Percentiles rank a stretch among this genome's conserved stretches.
Evolutionary conservation across 2,329 filamentous ascomycete species (phyloP).

Genomic region (Trichoderma oligosporum): DNA sequence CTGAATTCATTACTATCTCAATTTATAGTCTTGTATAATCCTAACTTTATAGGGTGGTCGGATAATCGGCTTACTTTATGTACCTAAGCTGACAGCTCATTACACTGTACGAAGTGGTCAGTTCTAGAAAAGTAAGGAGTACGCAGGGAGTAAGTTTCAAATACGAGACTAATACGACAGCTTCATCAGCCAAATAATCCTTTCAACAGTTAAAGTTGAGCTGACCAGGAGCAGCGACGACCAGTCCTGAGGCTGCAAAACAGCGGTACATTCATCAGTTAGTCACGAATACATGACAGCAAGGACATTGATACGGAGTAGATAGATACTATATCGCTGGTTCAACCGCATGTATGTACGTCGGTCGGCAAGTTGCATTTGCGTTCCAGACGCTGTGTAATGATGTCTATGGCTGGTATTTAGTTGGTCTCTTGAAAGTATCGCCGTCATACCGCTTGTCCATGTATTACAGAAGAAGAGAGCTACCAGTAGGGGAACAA

Average conservation of each 20-base stretch:
- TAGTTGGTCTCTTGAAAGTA: background rate
- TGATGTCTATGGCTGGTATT: background rate
- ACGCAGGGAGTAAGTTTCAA: too few relatives aligned
- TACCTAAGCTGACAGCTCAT: too few relatives aligned
- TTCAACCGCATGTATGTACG: background rate
- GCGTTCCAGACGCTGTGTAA: background rate
- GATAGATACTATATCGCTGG: too few relatives aligned
- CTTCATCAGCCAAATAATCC: background rate
- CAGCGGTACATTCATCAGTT: constrained; percentile 7
- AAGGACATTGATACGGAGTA: too few relatives aligned
- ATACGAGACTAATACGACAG: background rate
- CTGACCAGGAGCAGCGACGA: background rate
- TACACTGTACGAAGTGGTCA: too few relatives aligned
- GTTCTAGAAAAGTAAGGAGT: too few relatives aligned
- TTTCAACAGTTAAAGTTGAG: background rate
- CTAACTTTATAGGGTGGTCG: too few relatives aligned
- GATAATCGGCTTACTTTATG: too few relatives aligned
- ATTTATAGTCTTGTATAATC: too few relatives aligned
- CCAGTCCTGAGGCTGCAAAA: constrained; percentile 8
- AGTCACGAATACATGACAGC: background rate
- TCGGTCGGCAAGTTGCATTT: background rate
- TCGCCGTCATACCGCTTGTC: background rate
- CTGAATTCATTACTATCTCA: too few relatives aligned
- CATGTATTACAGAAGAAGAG: background rate
- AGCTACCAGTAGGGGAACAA: too few relatives aligned